Percentiles rank a stretch among this genome's conserved stretches.
phyloP scores from a whole-genome alignment of 345 rosid species.

The Cardiospermum halicacabum region DNA sequence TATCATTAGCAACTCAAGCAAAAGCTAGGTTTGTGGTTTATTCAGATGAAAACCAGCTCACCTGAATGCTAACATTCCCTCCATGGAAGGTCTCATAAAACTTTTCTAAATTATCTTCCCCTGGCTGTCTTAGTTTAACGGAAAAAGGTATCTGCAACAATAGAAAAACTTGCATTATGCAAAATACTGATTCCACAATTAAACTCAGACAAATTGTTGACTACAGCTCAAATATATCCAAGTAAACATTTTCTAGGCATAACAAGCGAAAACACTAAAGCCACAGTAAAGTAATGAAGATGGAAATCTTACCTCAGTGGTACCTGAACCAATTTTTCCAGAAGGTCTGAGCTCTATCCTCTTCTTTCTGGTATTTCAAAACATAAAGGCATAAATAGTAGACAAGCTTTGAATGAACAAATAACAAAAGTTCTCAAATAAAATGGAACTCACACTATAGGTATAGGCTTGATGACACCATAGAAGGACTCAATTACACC shows the following conservation, averaged over 20 bases:
- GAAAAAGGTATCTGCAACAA: conserved; percentile 71
- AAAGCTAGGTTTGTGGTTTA: background rate
- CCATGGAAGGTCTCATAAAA: conserved; percentile 93
- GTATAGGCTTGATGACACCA: conserved; percentile 75
- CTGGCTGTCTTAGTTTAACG: conserved; percentile 37
- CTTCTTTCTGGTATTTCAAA: conserved; percentile 43
- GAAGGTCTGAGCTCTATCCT: conserved; percentile 52
- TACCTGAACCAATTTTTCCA: conserved; percentile 74
- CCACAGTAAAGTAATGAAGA: no score
- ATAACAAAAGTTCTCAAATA: background rate
- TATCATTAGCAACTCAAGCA: background rate
- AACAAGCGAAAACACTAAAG: no score
- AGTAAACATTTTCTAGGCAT: no score
- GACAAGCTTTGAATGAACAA: background rate
- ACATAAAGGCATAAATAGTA: background rate
- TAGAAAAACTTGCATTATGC: conserved; percentile 5
- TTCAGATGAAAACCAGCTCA: conserved; percentile 25
- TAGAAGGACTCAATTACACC: conserved; percentile 80
- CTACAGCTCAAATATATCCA: no score
- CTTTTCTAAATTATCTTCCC: conserved; percentile 49
- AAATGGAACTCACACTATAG: conserved; percentile 42
- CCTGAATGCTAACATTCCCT: conserved; percentile 78
- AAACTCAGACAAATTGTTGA: background rate
- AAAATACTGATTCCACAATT: background rate
- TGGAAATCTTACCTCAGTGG: conserved; percentile 63